Base-by-base conservation (phyloP, 139 green algal species). In the Picochlorum sp. region DNA sequence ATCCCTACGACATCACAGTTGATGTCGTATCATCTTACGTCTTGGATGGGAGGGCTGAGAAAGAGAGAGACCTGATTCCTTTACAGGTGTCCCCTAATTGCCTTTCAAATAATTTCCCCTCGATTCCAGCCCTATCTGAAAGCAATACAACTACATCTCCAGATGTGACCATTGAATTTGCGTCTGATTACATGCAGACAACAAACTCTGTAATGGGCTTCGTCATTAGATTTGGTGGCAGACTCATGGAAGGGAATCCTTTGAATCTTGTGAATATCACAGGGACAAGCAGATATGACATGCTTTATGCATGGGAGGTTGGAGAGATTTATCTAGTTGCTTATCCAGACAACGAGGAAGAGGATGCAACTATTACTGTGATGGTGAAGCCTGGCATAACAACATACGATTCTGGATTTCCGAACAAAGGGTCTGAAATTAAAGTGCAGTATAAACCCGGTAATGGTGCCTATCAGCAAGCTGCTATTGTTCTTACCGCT, bases 231-330 rank as follows among this genome's bases (percentile, higher is more conserved):
- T 66, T 66, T 26, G 60, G 31, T 21, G 37, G 14, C 26, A 56
- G 41, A 20, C 14, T 66, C 16, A 16, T 59, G 10, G 60, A 66
- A 26, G n/a, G 18, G 4, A 66, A 66, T 57, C 60, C 60, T 44
- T 18, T 55, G n/a, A 55, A 66, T 16, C 37, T 66, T 20, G 52
- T 66, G 15, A 66, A 59, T 23, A n/a, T 66, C 11, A 66, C 60
- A 23, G 60, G 60, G 10, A 24, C 60, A 10, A 57, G 10, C 14
- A 44, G 60, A 14, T 23, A 15, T 7, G 60, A 66, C n/a, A 31
- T 66, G 14, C 34, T 66, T 7, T 66, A 66, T 44, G 15, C 26
- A 34, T 23, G 31, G n/a, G 34, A 59, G 16, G 23, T 30, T 21
- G 60, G 60, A 7, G 34, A 57, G n/a, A 56, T 66, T 14, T 66